phyloP scores from a whole-genome alignment of 148 eudicot species.

The Vaccinium corymbosum region DNA sequence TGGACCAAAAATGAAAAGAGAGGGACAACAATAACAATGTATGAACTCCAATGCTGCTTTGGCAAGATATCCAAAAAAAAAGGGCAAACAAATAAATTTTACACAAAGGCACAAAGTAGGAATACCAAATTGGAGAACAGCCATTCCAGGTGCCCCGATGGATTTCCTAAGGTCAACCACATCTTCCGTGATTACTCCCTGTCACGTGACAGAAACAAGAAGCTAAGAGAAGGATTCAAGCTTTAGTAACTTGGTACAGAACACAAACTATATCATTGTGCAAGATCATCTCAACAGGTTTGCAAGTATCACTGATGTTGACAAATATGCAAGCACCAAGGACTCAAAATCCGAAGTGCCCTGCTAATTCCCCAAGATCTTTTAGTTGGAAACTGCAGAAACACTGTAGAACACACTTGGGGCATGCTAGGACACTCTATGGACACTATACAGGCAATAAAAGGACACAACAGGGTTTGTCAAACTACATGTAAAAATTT shows the following conservation, averaged over 20 bases:
- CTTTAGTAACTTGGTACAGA: background rate
- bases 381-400: background rate
- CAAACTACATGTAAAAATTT: background rate
- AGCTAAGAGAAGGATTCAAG: conserved; percentile 9
- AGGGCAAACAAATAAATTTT: background rate
- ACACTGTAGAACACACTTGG: background rate
- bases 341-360: background rate
- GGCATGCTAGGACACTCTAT: background rate
- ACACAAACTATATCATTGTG: background rate
- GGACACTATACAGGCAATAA: background rate
- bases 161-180: conserved; percentile 83
- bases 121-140: conserved; percentile 95
- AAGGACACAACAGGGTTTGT: background rate
- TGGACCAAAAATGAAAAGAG: conserved; percentile 25
- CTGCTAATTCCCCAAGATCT: background rate
- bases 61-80: background rate
- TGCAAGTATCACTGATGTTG: background rate
- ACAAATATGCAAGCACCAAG: background rate
- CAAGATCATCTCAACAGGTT: background rate
- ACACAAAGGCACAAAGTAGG: conserved; percentile 21
- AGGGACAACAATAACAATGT: conserved; percentile 1
- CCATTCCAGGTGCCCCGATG: conserved; percentile 99
- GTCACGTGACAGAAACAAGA: conserved; percentile 16
- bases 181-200: conserved; percentile 98
- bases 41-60: background rate